phyloP scores from a whole-genome alignment of 202 grass and related monocot species.

The Schoenoplectus triqueter region DNA sequence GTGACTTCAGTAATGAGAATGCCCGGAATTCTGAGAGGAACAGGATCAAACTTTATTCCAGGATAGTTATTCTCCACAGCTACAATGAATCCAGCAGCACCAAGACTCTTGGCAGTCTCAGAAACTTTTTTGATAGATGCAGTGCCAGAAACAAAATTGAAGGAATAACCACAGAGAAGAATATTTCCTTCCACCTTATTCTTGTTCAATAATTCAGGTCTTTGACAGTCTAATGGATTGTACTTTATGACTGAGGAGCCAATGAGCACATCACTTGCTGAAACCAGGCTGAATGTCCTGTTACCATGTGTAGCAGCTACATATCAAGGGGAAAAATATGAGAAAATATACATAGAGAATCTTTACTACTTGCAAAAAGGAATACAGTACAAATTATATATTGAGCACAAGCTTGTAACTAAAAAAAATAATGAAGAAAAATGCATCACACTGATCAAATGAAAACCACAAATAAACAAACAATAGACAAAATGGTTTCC shows the following conservation, averaged over 20 bases:
- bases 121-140: slow-evolving; percentile 97
- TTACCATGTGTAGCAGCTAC: slow-evolving; percentile 91
- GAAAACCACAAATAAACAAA: background rate
- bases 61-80: slow-evolving; percentile 89
- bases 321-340: slow-evolving; percentile 41
- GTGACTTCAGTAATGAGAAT: slow-evolving; percentile 88
- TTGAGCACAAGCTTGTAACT: background rate
- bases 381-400: background rate
- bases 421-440: background rate
- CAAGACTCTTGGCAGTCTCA: slow-evolving; percentile 75
- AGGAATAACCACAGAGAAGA: slow-evolving; percentile 95
- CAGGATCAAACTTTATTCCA: slow-evolving; percentile 96
- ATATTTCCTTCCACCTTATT: slow-evolving; percentile 85
- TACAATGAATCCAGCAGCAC: slow-evolving; percentile 89
- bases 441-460: background rate
- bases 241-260: slow-evolving; percentile 81
- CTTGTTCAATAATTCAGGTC: slow-evolving; percentile 89
- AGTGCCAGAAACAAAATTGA: slow-evolving; percentile 94
- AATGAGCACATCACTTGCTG: slow-evolving; percentile 77
- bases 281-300: slow-evolving; percentile 68
- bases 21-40: slow-evolving; percentile 88
- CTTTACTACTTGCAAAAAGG: background rate
- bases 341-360: background rate
- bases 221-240: slow-evolving; percentile 91
- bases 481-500: background rate